Base-by-base conservation (phyloP, 805 yeast species). In the Yarrowia hollandica region DNA sequence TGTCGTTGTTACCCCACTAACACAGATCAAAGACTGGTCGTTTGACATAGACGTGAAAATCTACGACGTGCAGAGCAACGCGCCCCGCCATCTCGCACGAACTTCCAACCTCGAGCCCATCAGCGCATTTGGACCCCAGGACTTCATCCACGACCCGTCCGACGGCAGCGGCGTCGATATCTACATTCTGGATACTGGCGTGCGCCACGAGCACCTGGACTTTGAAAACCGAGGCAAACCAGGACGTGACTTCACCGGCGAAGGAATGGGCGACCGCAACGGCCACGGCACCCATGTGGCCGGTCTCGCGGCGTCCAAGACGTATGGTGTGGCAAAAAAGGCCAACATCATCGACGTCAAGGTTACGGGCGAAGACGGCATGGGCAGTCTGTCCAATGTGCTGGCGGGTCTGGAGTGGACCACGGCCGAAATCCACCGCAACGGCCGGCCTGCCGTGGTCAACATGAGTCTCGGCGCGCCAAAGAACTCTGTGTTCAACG, bases 241-340 rank as follows among this genome's bases (percentile, higher is more conserved):
- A 87, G 22, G 79, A 87, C 59, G 96, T 90, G 83, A 81, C 59
- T 76, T 79, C 63, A 78, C 83, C 0, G 70, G 69, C 7, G 76
- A 74, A 34, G 75, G 75, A 11, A 58, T 77, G 1, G 89, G 88
- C 9, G 97, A 91, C 68, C 73, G 72, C 8, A 84, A 85, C 65
- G 97, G 97, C 0, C 97, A 90, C 69, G 97, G 73, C 12, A 89
- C 97, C 1, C 97, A 90, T 70, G 95, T 91, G 46, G 96, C 97
- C 0, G 97, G 97, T 2, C 74, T 89, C 9, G 79, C 89, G 58
- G 96, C 92, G 0, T 88, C 96, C 1, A 77, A 73, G 56, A 81
- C 84, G 2, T 90, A 76, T 73, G 97, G 97, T 4, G 92, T 89
- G 1, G 89, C 96, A 16, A 90, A 91, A 69, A 72, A 79, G 41